Conservation (phyloP, 306 rosid species). For the Ceratonia siliqua region DNA sequence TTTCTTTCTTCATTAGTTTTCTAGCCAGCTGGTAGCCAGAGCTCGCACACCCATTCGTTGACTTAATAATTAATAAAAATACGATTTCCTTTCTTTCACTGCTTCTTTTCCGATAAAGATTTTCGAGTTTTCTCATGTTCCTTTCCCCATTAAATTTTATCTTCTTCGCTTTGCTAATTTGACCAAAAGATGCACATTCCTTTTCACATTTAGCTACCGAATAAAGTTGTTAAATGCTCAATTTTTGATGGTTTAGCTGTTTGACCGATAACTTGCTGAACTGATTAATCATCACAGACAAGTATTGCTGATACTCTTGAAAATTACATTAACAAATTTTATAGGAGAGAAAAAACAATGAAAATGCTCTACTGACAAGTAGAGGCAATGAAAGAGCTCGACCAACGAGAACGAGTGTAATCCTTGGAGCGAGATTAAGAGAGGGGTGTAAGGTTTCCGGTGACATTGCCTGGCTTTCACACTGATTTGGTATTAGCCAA, state of each 20-base stretch:
- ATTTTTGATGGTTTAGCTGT: neutral
- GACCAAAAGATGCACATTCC: constrained; percentile 18
- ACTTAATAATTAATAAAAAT: neutral
- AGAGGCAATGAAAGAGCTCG: too few relatives aligned
- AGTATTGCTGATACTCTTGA: neutral
- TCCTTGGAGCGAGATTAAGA: too few relatives aligned
- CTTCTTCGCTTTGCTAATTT: constrained; percentile 37
- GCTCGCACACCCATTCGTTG: neutral
- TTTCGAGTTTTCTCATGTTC: neutral
- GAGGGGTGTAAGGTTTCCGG: too few relatives aligned
- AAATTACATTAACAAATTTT: neutral
- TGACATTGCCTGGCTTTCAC: too few relatives aligned
- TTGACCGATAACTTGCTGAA: neutral
- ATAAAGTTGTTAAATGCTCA: neutral
- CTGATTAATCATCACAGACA: neutral
- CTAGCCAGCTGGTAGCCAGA: constrained; percentile 22
- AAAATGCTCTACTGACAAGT: too few relatives aligned
- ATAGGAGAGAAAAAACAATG: constrained; percentile 45
- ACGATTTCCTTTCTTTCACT: constrained; percentile 1
- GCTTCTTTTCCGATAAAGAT: neutral
- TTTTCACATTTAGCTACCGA: neutral
- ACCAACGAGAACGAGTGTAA: too few relatives aligned
- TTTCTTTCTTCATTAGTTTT: neutral
- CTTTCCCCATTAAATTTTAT: neutral
- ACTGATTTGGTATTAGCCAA: too few relatives aligned